A percentile compares a stretch with the other conserved stretches of the same genome.
Conservation (phyloP, 2,329 filamentous ascomycete species). For the Zymoseptoria brevis region DNA sequence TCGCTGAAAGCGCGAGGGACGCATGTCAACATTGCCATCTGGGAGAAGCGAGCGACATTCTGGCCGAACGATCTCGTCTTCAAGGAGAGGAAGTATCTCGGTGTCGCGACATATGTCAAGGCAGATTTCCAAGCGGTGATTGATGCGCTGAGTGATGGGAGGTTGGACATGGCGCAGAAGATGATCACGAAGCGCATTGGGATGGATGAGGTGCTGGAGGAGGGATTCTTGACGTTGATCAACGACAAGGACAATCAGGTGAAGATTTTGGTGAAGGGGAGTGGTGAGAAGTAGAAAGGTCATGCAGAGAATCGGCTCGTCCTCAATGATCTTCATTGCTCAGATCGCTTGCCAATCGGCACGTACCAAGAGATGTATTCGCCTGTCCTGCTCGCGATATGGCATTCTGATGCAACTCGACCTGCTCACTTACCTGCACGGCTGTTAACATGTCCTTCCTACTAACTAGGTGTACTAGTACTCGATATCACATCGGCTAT, state of each 20-base stretch:
- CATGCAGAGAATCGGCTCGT: neutral
- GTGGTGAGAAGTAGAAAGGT: constrained; percentile 12
- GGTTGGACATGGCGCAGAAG: constrained; percentile 32
- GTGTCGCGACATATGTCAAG: constrained; percentile 45
- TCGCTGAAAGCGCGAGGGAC: constrained; percentile 44
- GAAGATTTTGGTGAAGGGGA: constrained; percentile 37
- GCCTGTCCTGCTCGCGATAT: neutral
- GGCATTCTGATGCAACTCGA: neutral
- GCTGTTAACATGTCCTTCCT: neutral
- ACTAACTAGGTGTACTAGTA: neutral
- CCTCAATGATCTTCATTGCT: neutral
- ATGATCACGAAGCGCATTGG: constrained; percentile 46
- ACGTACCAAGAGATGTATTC: neutral
- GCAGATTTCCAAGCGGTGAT: constrained; percentile 45
- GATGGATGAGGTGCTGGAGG: constrained; percentile 39
- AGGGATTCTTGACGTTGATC: constrained; percentile 41
- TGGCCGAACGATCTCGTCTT: constrained; percentile 46
- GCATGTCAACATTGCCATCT: constrained; percentile 49
- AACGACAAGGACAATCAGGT: constrained; percentile 44
- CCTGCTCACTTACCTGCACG: neutral
- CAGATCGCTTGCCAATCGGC: neutral
- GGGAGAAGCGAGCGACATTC: constrained; percentile 46
- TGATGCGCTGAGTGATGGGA: constrained; percentile 39
- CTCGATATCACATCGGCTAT: neutral
- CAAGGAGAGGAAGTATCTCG: constrained; percentile 46